A percentile compares a stretch with the other conserved stretches of the same genome.
Evolutionary conservation across 2,329 filamentous ascomycete species (phyloP).

Genomic region (Parasarocladium wereldwijsianum): DNA sequence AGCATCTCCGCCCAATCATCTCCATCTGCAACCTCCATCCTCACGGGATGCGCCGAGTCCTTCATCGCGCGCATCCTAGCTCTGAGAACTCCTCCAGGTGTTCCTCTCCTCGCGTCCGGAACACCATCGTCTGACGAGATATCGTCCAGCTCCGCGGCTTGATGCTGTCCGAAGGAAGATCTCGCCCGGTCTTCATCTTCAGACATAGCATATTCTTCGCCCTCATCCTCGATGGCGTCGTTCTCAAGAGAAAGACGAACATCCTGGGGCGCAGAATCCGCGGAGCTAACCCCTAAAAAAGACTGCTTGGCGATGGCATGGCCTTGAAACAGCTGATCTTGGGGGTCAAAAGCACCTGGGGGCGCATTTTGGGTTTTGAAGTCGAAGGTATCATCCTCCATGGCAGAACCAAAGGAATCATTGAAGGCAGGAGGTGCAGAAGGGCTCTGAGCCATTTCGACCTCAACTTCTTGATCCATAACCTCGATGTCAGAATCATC

Average conservation of each 20-base stretch:
- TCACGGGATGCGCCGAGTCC: constrained; percentile 41
- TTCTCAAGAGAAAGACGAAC: constrained; percentile 47
- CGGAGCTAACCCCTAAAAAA: constrained; percentile 91
- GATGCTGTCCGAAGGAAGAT: constrained; percentile 59
- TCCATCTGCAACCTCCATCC: constrained; percentile 48
- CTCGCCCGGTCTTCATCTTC: constrained; percentile 63
- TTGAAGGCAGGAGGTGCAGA: constrained; percentile 10
- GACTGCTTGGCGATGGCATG: constrained; percentile 46
- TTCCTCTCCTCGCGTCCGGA: constrained; percentile 24
- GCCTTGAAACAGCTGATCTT: constrained; percentile 38
- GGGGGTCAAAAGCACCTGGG: constrained; percentile 69
- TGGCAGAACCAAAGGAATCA: constrained; percentile 11
- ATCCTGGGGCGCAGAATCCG: constrained; percentile 57
- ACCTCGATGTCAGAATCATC: constrained; percentile 43
- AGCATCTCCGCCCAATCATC: constrained; percentile 92
- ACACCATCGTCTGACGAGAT: constrained; percentile 38
- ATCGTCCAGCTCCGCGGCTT: constrained; percentile 58
- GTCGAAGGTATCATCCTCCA: constrained; percentile 44
- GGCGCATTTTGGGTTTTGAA: constrained; percentile 38
- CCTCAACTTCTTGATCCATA: constrained; percentile 14
- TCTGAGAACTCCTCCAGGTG: constrained; percentile 46
- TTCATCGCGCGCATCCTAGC: constrained; percentile 50
- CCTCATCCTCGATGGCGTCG: constrained; percentile 39
- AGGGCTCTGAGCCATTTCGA: too few species aligned
- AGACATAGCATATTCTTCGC: constrained; percentile 63